Evolutionary conservation across 2,329 filamentous ascomycete species (phyloP), one percentile per base, ranked within the genome.

Genomic region (Orbilia javanica): DNA sequence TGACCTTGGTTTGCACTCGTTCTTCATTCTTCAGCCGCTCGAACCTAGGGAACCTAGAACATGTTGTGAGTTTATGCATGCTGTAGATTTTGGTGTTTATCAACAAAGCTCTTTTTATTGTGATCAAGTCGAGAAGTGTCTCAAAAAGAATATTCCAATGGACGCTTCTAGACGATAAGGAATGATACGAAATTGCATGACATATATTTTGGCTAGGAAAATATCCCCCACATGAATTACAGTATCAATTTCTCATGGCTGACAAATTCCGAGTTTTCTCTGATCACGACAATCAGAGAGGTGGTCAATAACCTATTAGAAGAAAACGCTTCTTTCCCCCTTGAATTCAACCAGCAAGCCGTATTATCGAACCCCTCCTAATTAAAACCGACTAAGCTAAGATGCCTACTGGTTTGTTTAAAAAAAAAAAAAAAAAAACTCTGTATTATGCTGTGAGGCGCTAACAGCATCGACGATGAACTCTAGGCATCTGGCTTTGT

Each of bases 281-380:
- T 13, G 5, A 53, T 57, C 29, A 57, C 52, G 31, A 57, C n/a
- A n/a, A n/a, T 11, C 44, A n/a, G n/a, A n/a, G n/a, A n/a, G n/a
- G n/a, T n/a, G n/a, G n/a, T n/a, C n/a, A n/a, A n/a, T n/a, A n/a
- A n/a, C n/a, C n/a, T n/a, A n/a, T n/a, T n/a, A n/a, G n/a, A n/a
- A n/a, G n/a, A n/a, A n/a, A n/a, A n/a, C n/a, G n/a, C n/a, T n/a
- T n/a, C n/a, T n/a, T n/a, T n/a, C n/a, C n/a, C n/a, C n/a, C n/a
- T n/a, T n/a, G n/a, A n/a, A n/a, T n/a, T n/a, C n/a, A 53, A 11
- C 31, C 29, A n/a, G n/a, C n/a, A n/a, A n/a, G n/a, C n/a, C n/a
- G n/a, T 20, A 6, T 18, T 39, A 22, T 2, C 31, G n/a, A n/a
- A 39, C 0, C 8, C 52, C 10, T 55, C n/a, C 8, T 34, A 36